Conservation (phyloP, 768 basidiomycete genomes). For the Scleroderma bovista region DNA sequence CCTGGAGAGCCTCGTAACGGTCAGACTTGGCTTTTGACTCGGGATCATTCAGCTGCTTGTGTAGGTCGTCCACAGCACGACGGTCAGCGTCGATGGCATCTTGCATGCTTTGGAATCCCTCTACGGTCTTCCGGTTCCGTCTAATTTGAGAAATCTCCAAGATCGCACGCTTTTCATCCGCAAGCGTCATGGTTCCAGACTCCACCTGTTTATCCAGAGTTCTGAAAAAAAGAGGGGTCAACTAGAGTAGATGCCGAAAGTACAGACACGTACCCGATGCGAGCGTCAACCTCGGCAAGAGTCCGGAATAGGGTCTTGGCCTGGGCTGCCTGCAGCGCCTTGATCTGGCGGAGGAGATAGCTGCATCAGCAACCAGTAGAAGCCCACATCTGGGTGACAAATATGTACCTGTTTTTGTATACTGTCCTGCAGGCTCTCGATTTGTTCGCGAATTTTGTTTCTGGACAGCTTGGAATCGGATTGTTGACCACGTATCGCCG, state of each 20-base stretch:
- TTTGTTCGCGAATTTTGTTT: constrained; percentile 67
- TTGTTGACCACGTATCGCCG: constrained; percentile 73
- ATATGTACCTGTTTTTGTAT: constrained; percentile 71
- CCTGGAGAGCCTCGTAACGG: constrained; percentile 74
- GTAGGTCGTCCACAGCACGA: constrained; percentile 67
- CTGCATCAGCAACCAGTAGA: neutral
- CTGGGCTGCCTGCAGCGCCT: constrained; percentile 79
- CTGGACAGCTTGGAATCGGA: constrained; percentile 67
- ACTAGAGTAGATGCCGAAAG: neutral
- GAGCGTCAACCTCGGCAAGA: constrained; percentile 80
- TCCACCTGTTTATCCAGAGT: constrained; percentile 87
- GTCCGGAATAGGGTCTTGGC: constrained; percentile 76
- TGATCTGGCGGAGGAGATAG: constrained; percentile 46
- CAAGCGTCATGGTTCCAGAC: constrained; percentile 85
- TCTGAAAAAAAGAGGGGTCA: constrained; percentile 34
- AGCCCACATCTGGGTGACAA: neutral
- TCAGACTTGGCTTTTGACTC: constrained; percentile 77
- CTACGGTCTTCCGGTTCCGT: constrained; percentile 69
- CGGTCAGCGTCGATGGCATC: constrained; percentile 78
- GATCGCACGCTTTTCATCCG: constrained; percentile 94
- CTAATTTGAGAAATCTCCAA: constrained; percentile 75
- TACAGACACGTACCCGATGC: constrained; percentile 61
- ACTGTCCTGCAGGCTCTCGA: constrained; percentile 72
- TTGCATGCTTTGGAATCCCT: constrained; percentile 76
- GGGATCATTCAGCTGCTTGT: constrained; percentile 85